Evolutionary conservation across 805 yeast genomes (phyloP), one percentile per base, ranked within the genome.

Genomic region (Brettanomyces naardenensis): DNA sequence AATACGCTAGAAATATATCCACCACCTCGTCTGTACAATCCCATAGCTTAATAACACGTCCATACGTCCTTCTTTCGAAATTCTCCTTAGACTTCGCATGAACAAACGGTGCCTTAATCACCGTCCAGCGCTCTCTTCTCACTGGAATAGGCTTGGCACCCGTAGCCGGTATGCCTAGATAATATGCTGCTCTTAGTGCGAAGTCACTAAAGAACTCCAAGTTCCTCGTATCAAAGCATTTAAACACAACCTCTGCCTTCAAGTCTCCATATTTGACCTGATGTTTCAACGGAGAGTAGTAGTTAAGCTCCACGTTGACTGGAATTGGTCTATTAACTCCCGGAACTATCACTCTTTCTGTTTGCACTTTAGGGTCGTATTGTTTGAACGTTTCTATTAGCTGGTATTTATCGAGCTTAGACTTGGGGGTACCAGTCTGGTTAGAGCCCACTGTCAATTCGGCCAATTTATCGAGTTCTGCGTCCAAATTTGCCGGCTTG

Each of bases 11-110:
- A 77, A 88, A 79, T 36, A 84, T 62, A 58, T 92, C 95, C 31
- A 92, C 65, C 4, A 83, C 80, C 53, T 86, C 95, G 1, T 89
- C 80, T 42, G 83, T 78, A 14, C 95, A 75, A 59, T 92, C 97
- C 70, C 75, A 88, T 21, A 87, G 83, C 47, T 69, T 71, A 46
- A 92, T 67, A 43, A 73, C 58, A 44, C 95, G 75, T 50, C 80
- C 77, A 58, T 76, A 84, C 1, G 97, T 92, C 35, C 75, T 71
- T 65, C 97, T 79, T 65, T 85, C 84, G 63, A 84, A 92, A 68
- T 90, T 92, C 65, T 90, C 95, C 64, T 92, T 92, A 7, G 92
- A 73, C 59, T 88, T 89, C 37, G 97, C 95, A 54, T 86, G 92
- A 17, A 84, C 95, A 58, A 92, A 92, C 1, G 97, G 97, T 3